phyloP scores from a whole-genome alignment of 73 alveolate genomes.

The Effrenium voratum region DNA sequence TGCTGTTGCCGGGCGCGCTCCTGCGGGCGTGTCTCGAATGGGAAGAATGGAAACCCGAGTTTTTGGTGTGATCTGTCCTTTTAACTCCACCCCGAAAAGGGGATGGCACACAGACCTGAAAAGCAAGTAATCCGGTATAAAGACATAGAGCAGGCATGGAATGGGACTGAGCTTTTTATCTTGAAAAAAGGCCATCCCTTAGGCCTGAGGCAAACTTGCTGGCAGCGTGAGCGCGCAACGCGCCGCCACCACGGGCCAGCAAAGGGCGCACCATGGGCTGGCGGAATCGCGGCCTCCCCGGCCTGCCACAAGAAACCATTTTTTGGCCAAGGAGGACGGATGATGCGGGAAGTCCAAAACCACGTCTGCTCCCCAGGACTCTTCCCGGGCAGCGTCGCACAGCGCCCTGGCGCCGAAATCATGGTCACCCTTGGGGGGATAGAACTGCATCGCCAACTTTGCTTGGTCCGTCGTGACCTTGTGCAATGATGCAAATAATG shows the following conservation, averaged over 20 bases:
- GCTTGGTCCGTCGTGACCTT: conserved; percentile 17
- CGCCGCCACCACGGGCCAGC: conserved; percentile 89
- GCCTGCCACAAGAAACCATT: conserved; percentile 49
- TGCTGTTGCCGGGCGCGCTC: conserved; percentile 86
- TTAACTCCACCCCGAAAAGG: background rate
- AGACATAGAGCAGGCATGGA: background rate
- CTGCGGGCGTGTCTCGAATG: background rate
- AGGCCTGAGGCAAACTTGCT: too few relatives aligned
- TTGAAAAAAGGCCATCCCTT: too few relatives aligned
- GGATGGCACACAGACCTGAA: background rate
- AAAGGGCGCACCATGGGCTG: conserved; percentile 76
- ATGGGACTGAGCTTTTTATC: too few relatives aligned
- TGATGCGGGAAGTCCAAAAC: conserved; percentile 87
- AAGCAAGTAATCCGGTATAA: background rate
- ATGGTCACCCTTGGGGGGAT: conserved; percentile 84
- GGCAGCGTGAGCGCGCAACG: conserved; percentile 50
- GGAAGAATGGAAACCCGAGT: background rate
- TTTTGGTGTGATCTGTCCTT: background rate
- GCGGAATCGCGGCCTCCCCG: background rate
- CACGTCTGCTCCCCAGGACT: conserved; percentile 39
- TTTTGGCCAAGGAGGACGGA: conserved; percentile 71
- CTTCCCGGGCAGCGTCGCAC: conserved; percentile 40
- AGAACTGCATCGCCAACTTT: conserved; percentile 83
- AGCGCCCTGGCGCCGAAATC: conserved; percentile 73
- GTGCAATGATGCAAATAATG: conserved; percentile 46